phyloP scores from a whole-genome alignment of 192 early-diverging fungal species.

The Entophlyctis luteolus region DNA sequence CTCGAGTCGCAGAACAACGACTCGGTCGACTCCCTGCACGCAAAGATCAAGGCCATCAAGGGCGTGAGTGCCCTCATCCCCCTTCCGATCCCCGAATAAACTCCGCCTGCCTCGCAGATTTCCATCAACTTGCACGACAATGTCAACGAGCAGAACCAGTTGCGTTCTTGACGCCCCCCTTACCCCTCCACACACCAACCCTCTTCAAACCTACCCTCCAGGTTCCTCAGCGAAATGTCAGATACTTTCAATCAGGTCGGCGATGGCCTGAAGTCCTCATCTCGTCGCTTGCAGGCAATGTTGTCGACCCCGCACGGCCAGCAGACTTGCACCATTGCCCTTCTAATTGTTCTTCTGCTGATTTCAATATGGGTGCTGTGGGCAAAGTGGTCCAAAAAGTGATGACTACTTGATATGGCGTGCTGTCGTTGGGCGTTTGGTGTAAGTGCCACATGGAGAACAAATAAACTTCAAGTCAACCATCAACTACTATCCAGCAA shows the following conservation, averaged over 20 bases:
- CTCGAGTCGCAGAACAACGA: slow-evolving; percentile 24
- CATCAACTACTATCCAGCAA: no score
- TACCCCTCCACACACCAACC: not conserved
- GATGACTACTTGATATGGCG: no score
- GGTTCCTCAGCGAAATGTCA: slow-evolving; percentile 19
- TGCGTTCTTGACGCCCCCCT: not conserved
- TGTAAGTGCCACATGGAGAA: no score
- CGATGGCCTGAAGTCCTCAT: slow-evolving; percentile 19
- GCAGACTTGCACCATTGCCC: slow-evolving; percentile 23
- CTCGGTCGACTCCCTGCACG: slow-evolving; percentile 14
- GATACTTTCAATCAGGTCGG: slow-evolving; percentile 23
- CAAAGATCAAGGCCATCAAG: slow-evolving; percentile 26
- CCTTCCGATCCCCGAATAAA: not conserved
- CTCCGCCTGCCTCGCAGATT: slow-evolving; percentile 2
- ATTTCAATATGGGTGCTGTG: slow-evolving; percentile 19
- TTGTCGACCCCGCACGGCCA: slow-evolving; percentile 21
- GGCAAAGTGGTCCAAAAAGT: slow-evolving; percentile 19
- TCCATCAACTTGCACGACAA: slow-evolving; percentile 25
- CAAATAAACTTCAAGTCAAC: no score
- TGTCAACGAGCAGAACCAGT: slow-evolving; percentile 27
- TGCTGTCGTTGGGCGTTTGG: no score
- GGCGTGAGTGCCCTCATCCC: slow-evolving; percentile 5
- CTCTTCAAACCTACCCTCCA: not conserved
- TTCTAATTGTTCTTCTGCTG: slow-evolving; percentile 15
- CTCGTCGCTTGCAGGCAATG: slow-evolving; percentile 12